These are phyloP conservation scores for Xylariaceae sp. DNA, from an alignment of 2,329 filamentous ascomycete species.

Conservation along the genomic window DNA sequence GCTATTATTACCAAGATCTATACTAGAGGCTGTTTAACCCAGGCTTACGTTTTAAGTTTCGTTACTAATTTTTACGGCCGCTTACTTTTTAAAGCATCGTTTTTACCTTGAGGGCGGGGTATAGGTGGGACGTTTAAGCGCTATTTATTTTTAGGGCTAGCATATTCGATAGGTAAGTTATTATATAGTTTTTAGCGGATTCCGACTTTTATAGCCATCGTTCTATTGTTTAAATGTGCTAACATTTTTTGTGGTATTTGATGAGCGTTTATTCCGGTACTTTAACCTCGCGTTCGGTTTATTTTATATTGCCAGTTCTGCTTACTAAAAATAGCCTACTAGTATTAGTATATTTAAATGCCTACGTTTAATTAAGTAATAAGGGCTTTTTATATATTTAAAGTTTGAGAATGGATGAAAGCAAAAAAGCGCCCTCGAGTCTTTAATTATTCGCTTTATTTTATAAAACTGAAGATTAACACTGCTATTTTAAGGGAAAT, in stretches of 20 bases:
- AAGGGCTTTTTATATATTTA: constrained; percentile 19
- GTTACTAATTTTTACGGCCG: constrained; percentile 44
- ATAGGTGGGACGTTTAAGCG: constrained; percentile 4
- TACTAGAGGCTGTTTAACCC: constrained; percentile 49
- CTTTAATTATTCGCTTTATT: constrained; percentile 10
- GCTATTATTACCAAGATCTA: constrained; percentile 51
- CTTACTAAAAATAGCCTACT: constrained; percentile 15
- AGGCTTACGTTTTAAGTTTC: constrained; percentile 49
- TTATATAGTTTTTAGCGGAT: constrained; percentile 16
- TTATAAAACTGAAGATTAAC: constrained; percentile 11
- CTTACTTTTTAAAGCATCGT: constrained; percentile 46
- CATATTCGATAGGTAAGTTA: constrained; percentile 13
- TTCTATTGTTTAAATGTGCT: constrained; percentile 19
- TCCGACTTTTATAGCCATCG: constrained; percentile 13
- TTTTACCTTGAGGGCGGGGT: constrained; percentile 42
- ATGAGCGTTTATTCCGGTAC: constrained; percentile 7
- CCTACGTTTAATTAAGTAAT: constrained; percentile 14
- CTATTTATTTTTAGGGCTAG: constrained; percentile 10
- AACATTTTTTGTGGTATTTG: constrained; percentile 14
- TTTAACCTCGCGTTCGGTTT: constrained; percentile 8
- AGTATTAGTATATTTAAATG: constrained; percentile 19
- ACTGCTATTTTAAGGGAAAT: constrained; percentile 2
- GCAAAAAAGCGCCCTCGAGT: constrained; percentile 15
- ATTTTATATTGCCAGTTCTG: constrained; percentile 10
- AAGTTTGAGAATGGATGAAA: constrained; percentile 20